Conservation (phyloP, 2,329 filamentous ascomycete genomes). For the Lithohypha guttulata region DNA sequence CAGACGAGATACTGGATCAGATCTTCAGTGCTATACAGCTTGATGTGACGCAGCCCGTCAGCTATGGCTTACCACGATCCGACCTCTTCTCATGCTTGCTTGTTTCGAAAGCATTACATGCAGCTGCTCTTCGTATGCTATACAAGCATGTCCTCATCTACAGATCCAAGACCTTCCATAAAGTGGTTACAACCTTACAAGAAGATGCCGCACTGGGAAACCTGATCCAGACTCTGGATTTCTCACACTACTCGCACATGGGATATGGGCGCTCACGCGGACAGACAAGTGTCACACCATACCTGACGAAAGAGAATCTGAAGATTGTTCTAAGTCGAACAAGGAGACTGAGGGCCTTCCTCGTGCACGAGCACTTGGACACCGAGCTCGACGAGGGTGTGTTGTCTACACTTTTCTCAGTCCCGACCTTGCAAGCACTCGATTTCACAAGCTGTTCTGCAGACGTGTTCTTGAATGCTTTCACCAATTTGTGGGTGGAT, state of each 20-base stretch:
- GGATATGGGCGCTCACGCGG: slow-evolving; percentile 64
- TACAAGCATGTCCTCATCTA: slow-evolving; percentile 74
- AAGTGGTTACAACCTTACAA: slow-evolving; percentile 61
- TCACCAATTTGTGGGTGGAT: slow-evolving; percentile 43
- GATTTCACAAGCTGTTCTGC: slow-evolving; percentile 72
- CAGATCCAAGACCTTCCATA: slow-evolving; percentile 72
- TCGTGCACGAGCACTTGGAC: slow-evolving; percentile 72
- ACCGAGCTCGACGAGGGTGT: slow-evolving; percentile 61
- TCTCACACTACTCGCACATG: slow-evolving; percentile 75
- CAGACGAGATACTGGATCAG: slow-evolving; percentile 42
- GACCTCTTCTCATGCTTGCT: slow-evolving; percentile 67
- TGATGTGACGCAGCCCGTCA: slow-evolving; percentile 64
- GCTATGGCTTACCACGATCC: slow-evolving; percentile 64
- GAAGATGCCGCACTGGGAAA: slow-evolving; percentile 59
- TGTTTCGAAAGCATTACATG: slow-evolving; percentile 64
- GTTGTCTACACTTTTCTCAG: slow-evolving; percentile 57
- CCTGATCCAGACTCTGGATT: slow-evolving; percentile 68
- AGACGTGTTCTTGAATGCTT: slow-evolving; percentile 53
- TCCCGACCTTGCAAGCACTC: slow-evolving; percentile 54
- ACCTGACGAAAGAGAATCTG: slow-evolving; percentile 64
- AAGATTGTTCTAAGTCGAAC: slow-evolving; percentile 60
- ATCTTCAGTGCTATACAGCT: slow-evolving; percentile 66
- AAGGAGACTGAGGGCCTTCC: slow-evolving; percentile 64
- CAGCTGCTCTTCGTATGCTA: slow-evolving; percentile 61
- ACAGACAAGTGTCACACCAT: slow-evolving; percentile 63